Conservation (phyloP, 2,329 filamentous ascomycete genomes). For the Colletotrichum sp. region DNA sequence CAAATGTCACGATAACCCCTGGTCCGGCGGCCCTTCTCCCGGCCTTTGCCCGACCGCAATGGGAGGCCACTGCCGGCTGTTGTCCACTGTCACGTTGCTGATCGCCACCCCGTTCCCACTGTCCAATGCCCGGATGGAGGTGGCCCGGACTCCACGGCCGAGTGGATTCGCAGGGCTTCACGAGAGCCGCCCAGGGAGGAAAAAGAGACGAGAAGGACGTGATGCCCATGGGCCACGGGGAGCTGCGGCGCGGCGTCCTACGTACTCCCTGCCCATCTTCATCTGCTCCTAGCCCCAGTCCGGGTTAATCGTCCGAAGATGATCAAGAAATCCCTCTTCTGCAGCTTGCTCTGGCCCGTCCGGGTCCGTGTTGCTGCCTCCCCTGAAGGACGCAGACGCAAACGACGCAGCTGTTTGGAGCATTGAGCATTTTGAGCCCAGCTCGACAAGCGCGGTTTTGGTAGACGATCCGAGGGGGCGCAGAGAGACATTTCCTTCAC, state of each 20-base stretch:
- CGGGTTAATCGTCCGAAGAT: constrained; percentile 4
- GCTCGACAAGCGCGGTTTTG: background rate
- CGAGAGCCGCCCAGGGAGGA: constrained; percentile 7
- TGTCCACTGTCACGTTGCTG: constrained; percentile 8
- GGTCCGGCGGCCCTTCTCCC: background rate
- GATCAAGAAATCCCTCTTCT: constrained; percentile 1
- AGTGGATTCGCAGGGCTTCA: constrained; percentile 14
- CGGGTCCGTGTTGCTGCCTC: constrained; percentile 5
- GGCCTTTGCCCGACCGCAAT: constrained; percentile 15
- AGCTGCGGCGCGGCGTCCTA: background rate
- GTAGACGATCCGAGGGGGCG: background rate
- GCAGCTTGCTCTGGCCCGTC: background rate
- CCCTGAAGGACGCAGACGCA: constrained; percentile 7
- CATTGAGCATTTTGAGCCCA: background rate
- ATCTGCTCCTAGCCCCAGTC: background rate
- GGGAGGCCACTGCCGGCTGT: constrained; percentile 7
- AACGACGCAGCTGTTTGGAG: background rate
- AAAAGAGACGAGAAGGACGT: background rate
- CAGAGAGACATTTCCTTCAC: background rate
- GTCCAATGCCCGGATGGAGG: background rate
- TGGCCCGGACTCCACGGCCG: constrained; percentile 12
- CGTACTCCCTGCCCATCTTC: constrained; percentile 4
- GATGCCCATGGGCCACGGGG: background rate
- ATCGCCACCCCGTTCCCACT: constrained; percentile 20
- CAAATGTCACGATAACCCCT: background rate